Percentiles rank a stretch among this genome's conserved stretches.
phyloP scores from a whole-genome alignment of 2,329 filamentous ascomycete species.

The Arthrinium puccinioides region DNA sequence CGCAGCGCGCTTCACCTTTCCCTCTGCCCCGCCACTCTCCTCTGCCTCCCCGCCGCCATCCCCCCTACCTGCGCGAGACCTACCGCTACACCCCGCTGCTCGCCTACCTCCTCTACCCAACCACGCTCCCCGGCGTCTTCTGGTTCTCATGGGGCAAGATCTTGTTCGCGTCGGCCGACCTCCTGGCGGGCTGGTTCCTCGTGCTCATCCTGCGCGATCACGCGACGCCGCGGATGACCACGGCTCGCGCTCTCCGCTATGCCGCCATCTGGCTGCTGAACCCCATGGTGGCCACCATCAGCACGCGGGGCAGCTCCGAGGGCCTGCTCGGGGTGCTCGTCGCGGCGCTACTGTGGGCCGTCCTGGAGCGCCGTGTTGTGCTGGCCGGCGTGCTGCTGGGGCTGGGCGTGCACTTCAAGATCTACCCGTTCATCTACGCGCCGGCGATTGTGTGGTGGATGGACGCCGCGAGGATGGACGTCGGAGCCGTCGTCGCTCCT shows the following conservation, averaged over 20 bases:
- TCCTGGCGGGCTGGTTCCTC: slow-evolving; percentile 67
- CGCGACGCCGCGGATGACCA: slow-evolving; percentile 42
- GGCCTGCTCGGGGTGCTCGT: slow-evolving; percentile 82
- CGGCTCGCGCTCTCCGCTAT: slow-evolving; percentile 59
- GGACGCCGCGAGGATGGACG: slow-evolving; percentile 43
- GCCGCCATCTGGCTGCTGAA: slow-evolving; percentile 86
- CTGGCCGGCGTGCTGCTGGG: slow-evolving; percentile 73
- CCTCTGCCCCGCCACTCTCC: slow-evolving; percentile 18
- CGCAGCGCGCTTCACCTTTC: slow-evolving; percentile 62
- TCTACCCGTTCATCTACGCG: slow-evolving; percentile 96
- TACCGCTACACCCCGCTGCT: slow-evolving; percentile 95
- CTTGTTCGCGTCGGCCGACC: slow-evolving; percentile 76
- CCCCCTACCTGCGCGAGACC: slow-evolving; percentile 85
- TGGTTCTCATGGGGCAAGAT: slow-evolving; percentile 84
- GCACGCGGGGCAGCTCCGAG: slow-evolving; percentile 89
- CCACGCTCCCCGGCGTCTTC: slow-evolving; percentile 34
- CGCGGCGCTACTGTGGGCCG: slow-evolving; percentile 76
- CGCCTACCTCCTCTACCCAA: slow-evolving; percentile 84
- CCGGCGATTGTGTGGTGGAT: slow-evolving; percentile 76
- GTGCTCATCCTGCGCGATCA: slow-evolving; percentile 30
- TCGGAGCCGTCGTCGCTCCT: background rate
- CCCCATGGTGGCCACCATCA: slow-evolving; percentile 96
- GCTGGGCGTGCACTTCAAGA: slow-evolving; percentile 91
- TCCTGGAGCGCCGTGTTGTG: slow-evolving; percentile 51
- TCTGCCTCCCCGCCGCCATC: slow-evolving; percentile 87